Evolutionary conservation across 73 alveolate species (phyloP), one percentile per base, ranked within the genome.

Genomic region (Paramecium sexaurelia): DNA sequence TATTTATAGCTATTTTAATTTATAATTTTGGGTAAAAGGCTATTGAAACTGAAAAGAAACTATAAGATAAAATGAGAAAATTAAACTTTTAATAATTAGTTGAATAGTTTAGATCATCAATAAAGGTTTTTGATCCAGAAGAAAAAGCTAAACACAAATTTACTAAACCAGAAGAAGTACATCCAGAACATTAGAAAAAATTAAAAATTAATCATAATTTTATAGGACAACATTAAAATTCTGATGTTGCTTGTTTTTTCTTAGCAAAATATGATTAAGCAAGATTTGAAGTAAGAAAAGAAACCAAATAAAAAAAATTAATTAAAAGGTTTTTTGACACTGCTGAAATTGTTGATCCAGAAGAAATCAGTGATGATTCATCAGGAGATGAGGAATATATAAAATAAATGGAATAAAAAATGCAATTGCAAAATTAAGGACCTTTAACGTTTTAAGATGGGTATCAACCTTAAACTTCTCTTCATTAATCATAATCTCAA

Each of bases 1-100:
- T 93, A 51, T 93, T 90, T 55, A 45, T 93, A 7, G 96, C 96
- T 26, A 85, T 93, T 5, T 47, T 93, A 29, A 83, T 93, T 6
- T 89, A 93, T 51, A 93, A 93, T 20, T 93, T 93, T 51, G 71
- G 82, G 43, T 26, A 82, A 75, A 39, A 43, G 11, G n/a, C 82
- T 0, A 71, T 71, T 17, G 86, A 71, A 71, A 37, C 86, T 35
- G 55, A 51, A 82, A 82, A 82, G 83, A 82, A 51, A 45, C 43
- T 45, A 19, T 19, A 45, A 22, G 91, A 82, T 5, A 82, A 82
- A 45, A 75, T 39, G 33, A 82, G 47, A 43, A 51, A 82, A 82
- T 15, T 82, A 10, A 45, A 36, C 9, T 82, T 45, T 41, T 1
- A 29, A 27, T 6, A 82, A 39, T n/a, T 82, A 15, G 55, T 82